Percentiles rank a stretch among this genome's conserved stretches.
phyloP scores from a whole-genome alignment of 1,139 yeast genomes.

The Debaryomyces subglobosus region DNA sequence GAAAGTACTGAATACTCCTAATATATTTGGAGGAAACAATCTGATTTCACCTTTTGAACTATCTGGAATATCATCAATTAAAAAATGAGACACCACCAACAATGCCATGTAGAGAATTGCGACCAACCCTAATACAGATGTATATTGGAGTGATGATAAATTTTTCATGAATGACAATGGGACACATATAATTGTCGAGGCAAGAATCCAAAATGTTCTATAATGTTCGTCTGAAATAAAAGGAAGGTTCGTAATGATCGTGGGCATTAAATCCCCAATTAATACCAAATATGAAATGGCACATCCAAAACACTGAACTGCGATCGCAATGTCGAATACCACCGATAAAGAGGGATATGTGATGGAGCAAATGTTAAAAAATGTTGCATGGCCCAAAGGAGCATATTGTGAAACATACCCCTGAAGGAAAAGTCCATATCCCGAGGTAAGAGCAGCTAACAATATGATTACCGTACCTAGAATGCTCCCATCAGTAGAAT shows the following conservation, averaged over 20 bases:
- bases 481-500: conserved; percentile 78
- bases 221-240: conserved; percentile 23
- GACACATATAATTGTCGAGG: conserved; percentile 37
- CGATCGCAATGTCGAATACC: conserved; percentile 84
- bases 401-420: conserved; percentile 73
- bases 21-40: conserved; percentile 57
- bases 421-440: conserved; percentile 78
- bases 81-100: conserved; percentile 39
- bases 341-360: conserved; percentile 86
- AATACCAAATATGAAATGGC: conserved; percentile 49
- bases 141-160: conserved; percentile 48
- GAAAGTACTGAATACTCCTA: conserved; percentile 66
- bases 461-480: conserved; percentile 67
- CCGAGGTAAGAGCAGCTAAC: conserved; percentile 78
- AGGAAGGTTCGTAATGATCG: conserved; percentile 32
- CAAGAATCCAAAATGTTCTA: conserved; percentile 43
- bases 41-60: conserved; percentile 56
- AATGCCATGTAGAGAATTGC: conserved; percentile 44
- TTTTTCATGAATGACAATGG: conserved; percentile 48
- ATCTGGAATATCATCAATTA: conserved; percentile 47
- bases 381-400: conserved; percentile 77
- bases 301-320: conserved; percentile 71
- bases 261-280: conserved; percentile 51
- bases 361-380: conserved; percentile 78
- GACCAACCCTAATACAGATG: conserved; percentile 44